A percentile compares a stretch with the other conserved stretches of the same genome.
phyloP scores from a whole-genome alignment of 2,329 filamentous ascomycete genomes.

The Colletotrichum tabaci region DNA sequence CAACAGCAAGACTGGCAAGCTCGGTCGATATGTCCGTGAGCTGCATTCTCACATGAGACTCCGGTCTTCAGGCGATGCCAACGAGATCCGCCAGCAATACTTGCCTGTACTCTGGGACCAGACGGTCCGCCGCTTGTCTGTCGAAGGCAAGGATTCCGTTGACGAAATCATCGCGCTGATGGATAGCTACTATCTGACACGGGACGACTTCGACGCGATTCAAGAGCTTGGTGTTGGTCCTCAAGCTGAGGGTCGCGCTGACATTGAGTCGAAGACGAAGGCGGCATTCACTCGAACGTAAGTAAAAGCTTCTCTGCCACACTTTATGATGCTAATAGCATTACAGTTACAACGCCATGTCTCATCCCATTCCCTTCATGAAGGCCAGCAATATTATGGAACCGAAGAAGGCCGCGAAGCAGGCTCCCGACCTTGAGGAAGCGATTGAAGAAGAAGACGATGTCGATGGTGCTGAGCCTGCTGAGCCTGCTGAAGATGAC shows the following conservation, averaged over 20 bases:
- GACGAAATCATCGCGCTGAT: conserved; percentile 91
- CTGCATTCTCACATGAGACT: conserved; percentile 98
- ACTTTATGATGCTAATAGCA: conserved; percentile 39
- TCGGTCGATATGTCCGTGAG: conserved; percentile 88
- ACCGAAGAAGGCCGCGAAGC: conserved; percentile 79
- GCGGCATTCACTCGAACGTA: conserved; percentile 89
- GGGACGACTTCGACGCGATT: conserved; percentile 94
- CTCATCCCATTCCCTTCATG: conserved; percentile 95
- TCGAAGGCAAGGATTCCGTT: conserved; percentile 86
- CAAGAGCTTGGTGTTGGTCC: conserved; percentile 91
- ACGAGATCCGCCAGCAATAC: conserved; percentile 96
- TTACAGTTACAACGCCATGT: conserved; percentile 84
- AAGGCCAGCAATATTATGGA: conserved; percentile 85
- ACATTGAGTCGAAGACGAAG: conserved; percentile 89
- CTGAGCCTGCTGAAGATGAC: conserved; percentile 78
- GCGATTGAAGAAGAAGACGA: conserved; percentile 94
- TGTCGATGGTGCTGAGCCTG: conserved; percentile 71
- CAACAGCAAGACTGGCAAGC: conserved; percentile 87
- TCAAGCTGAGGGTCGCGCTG: conserved; percentile 82
- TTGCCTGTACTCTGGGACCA: conserved; percentile 89
- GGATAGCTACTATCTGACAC: conserved; percentile 96
- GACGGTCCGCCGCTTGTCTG: conserved; percentile 80
- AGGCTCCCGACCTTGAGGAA: conserved; percentile 94
- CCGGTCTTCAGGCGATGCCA: conserved; percentile 88
- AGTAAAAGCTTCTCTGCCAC: conserved; percentile 55